Evolutionary conservation across 768 basidiomycete genomes (phyloP), one percentile per base, ranked within the genome.

Genomic region (Tulasnella sp.): DNA sequence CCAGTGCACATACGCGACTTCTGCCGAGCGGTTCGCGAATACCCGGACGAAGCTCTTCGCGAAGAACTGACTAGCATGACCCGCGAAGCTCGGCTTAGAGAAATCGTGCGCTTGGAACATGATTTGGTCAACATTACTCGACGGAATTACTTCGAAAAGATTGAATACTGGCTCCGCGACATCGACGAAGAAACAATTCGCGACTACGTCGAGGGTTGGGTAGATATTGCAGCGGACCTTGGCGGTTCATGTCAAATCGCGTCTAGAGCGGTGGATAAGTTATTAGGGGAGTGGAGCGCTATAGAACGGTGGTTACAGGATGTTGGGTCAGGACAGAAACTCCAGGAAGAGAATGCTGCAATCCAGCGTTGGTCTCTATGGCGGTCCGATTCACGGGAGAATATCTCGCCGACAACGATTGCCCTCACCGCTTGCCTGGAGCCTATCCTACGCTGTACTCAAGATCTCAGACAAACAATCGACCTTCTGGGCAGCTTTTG

Each of bases 231-330:
- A 28, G 28, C 31, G 18, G 28, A 37, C 3, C 64, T 31, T 11
- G 28, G 64, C 14, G 64, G 20, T 69, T 18, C 64, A 69, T 69
- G 64, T 69, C 31, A 37, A 31, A 31, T 69, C 14, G 64, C 64
- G 18, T 69, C 64, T 28, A 1, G 64, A 16, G 64, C 64, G 40
- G 93, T 94, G 9, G 31, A 69, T 5, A 83, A 75, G 89, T 86
- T 75, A 40, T 81, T 60, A 72, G 54, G 28, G 24, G 64, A 69
- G 18, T 69, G 64, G 64, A 20, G 28, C 34, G 4, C 18, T 37
- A 20, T 37, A 37, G 31, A 22, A 16, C 64, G 34, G 2, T 37
- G 64, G 31, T 1, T 69, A 28, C 4, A 69, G 28, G 31, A 28
- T 69, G 31, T 69, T 22, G 64, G 18, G 34, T 2, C 34, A 2